Conservation (phyloP, 225 moss, liverwort and hornwort genomes). For the Rhytidiadelphus loreus region DNA sequence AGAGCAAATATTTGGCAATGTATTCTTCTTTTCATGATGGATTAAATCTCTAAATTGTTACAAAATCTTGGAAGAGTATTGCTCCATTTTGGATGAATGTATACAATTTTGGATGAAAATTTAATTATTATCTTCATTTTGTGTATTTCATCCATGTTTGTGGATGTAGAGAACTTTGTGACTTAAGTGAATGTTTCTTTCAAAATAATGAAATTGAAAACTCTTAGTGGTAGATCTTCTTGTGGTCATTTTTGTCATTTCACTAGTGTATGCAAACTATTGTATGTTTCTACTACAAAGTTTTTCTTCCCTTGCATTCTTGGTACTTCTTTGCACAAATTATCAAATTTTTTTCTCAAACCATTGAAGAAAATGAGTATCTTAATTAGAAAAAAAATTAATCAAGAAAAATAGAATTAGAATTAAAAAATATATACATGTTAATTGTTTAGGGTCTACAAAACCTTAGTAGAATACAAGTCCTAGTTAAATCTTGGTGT, state of each 20-base stretch:
- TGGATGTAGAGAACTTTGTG: not conserved
- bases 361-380: too few species aligned
- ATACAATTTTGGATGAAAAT: not conserved
- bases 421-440: rapidly evolving
- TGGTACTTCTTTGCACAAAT: not conserved
- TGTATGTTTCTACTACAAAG: not conserved
- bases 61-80: not conserved
- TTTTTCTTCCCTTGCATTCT: not conserved
- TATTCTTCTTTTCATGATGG: not conserved
- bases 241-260: not conserved
- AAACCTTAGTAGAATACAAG: not conserved
- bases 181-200: not conserved
- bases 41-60: not conserved
- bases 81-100: not conserved
- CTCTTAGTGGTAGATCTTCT: not conserved
- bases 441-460: not conserved
- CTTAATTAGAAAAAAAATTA: not conserved
- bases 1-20: not conserved
- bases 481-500: not conserved
- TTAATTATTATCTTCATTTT: not conserved
- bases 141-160: not conserved
- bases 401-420: not conserved
- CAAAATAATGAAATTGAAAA: not conserved
- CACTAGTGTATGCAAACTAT: not conserved
- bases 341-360: not conserved